Evolutionary conservation across 192 early-diverging fungal genomes (phyloP), one percentile per base, ranked within the genome.

Genomic region (Entomortierella parvispora): DNA sequence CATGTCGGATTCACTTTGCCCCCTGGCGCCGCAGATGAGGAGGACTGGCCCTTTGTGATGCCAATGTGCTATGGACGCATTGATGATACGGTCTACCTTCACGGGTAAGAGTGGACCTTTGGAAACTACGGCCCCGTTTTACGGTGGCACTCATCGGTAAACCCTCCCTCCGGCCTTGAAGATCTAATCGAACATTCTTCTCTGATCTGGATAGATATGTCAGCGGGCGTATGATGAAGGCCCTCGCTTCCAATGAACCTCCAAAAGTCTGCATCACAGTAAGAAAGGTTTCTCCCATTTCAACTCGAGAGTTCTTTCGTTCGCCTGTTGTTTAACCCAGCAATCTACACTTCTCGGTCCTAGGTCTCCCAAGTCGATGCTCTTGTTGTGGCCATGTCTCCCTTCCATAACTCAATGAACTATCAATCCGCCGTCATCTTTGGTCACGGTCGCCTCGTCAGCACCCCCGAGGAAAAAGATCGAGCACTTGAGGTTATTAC

Each of bases 21-120:
- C 5, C 65, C 71, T 25, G 80, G 60, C 1, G 44, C 51, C 12
- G 71, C 69, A 8, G 71, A 81, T 1, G 66, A 65, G 37, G 84
- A 85, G 42, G 84, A 82, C 18, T 80, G 68, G 79, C 86, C 86
- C 0, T 68, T 76, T 49, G 86, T 87, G n/a, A 84, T 87, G 50
- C 86, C 86, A 15, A 87, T 87, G 86, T 83, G 74, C 45, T 85
- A 86, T 47, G 86, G 80, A 20, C 80, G 86, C 9, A 68, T 65
- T 18, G 84, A 77, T 5, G 71, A 83, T 62, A 75, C 47, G 23
- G 58, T 87, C 26, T 87, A 86, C 50, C n/a, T 87, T 22, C 86
- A 87, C 44, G 80, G 81, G 58, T 58, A 65, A 56, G 51, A 28
- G 10, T 5, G 53, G 14, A 17, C 20, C 9, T 17, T 12, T 40